phyloP scores from a whole-genome alignment of 331 rosid species.

The Spiraea crenata region DNA sequence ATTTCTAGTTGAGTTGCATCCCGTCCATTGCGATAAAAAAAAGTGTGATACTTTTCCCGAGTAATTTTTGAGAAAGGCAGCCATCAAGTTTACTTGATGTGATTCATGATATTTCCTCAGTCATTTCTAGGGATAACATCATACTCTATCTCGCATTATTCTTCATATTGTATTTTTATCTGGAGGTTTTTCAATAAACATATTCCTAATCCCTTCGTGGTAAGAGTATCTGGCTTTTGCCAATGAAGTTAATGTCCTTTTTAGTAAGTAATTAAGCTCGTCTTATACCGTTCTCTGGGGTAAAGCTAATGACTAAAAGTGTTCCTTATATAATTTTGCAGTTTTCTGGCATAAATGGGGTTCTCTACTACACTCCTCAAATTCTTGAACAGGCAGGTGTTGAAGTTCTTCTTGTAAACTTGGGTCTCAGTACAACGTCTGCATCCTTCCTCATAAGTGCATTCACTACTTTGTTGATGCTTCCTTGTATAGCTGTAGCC shows the following conservation, averaged over 20 bases:
- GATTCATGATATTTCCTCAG: neutral
- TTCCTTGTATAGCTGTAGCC: slow-evolving; percentile 68
- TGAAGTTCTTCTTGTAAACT: slow-evolving; percentile 56
- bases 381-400: slow-evolving; percentile 91
- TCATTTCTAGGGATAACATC: neutral
- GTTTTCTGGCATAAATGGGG: slow-evolving; percentile 94
- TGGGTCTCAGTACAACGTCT: slow-evolving; percentile 61
- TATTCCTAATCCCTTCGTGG: neutral
- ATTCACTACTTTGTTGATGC: slow-evolving; percentile 82
- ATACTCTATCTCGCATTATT: neutral
- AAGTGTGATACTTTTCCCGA: neutral
- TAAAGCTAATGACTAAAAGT: slow-evolving; percentile 10
- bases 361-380: slow-evolving; percentile 89
- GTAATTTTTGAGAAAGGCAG: neutral
- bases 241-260: neutral
- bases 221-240: neutral
- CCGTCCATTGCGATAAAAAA: neutral
- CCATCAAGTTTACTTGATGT: neutral
- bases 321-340: slow-evolving; percentile 25
- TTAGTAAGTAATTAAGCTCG: neutral
- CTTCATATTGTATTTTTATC: neutral
- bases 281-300: slow-evolving; percentile 5
- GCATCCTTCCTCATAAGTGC: slow-evolving; percentile 84
- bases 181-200: too few species aligned
- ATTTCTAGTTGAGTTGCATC: neutral